phyloP scores from a whole-genome alignment of 768 basidiomycete genomes.

The Suillus decipiens region DNA sequence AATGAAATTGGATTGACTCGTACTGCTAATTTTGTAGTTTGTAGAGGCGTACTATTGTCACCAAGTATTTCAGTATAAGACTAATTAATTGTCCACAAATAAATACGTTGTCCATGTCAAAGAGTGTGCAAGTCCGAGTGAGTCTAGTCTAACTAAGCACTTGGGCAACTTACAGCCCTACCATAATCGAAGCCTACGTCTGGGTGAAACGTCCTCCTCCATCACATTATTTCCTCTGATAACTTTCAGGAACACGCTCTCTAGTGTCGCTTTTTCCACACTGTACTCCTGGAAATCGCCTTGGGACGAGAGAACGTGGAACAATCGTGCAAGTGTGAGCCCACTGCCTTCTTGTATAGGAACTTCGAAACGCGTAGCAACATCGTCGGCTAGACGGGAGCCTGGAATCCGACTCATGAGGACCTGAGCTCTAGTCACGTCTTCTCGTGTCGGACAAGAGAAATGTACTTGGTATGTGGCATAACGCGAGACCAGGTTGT shows the following conservation, averaged over 20 bases:
- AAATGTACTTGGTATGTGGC: constrained; percentile 80
- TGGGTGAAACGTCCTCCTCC: constrained; percentile 42
- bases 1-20: not conserved
- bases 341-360: constrained; percentile 40
- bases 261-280: constrained; percentile 67
- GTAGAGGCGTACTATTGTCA: not conserved
- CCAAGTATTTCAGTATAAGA: not conserved
- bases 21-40: not conserved
- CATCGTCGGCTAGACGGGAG: constrained; percentile 67
- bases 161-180: constrained; percentile 10
- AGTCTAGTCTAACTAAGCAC: not conserved
- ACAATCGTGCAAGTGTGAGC: constrained; percentile 59
- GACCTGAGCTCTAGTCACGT: constrained; percentile 53
- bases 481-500: constrained; percentile 63
- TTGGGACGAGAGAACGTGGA: constrained; percentile 52
- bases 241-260: constrained; percentile 74
- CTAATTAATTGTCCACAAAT: not conserved
- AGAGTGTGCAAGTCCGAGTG: not conserved
- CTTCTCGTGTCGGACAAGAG: constrained; percentile 63
- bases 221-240: constrained; percentile 60
- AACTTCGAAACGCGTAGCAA: constrained; percentile 76
- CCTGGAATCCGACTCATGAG: constrained; percentile 66
- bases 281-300: constrained; percentile 66
- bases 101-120: not conserved
- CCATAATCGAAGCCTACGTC: constrained; percentile 13